Percentiles rank a stretch among this genome's conserved stretches.
Evolutionary conservation across 2,329 filamentous ascomycete species (phyloP).

Genomic region (Aspergillus sp.): DNA sequence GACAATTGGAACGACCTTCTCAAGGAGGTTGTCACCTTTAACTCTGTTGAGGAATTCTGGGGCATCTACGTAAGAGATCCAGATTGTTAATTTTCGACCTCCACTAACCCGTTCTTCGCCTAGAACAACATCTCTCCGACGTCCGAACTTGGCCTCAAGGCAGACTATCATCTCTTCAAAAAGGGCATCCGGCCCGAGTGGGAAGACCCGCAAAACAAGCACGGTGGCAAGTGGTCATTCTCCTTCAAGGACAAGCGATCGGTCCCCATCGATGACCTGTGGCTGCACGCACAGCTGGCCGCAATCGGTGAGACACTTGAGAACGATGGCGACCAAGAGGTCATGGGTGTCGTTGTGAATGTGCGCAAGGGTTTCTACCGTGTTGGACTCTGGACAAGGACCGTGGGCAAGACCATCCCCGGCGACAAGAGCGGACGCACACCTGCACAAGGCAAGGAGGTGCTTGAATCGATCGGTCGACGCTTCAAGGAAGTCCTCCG

Average conservation of each 20-base stretch:
- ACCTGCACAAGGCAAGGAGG: conserved; percentile 80
- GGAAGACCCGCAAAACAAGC: conserved; percentile 98
- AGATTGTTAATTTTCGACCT: not conserved
- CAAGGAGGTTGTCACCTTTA: conserved; percentile 98
- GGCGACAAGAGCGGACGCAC: conserved; percentile 76
- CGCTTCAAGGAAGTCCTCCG: conserved; percentile 92
- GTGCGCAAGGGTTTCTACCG: conserved; percentile 98
- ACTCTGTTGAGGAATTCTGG: conserved; percentile 99
- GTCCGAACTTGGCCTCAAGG: conserved; percentile 94
- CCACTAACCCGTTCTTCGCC: conserved; percentile 17
- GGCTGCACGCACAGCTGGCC: conserved; percentile 95
- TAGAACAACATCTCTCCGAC: conserved; percentile 99
- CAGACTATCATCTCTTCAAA: conserved; percentile 99
- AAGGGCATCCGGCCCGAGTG: conserved; percentile 94
- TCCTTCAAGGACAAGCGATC: conserved; percentile 95
- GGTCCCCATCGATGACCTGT: conserved; percentile 90
- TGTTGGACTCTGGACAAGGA: conserved; percentile 96
- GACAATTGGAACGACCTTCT: conserved; percentile 99
- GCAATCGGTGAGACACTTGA: conserved; percentile 98
- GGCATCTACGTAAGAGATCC: conserved; percentile 84
- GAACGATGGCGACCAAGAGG: conserved; percentile 87
- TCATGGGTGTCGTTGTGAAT: conserved; percentile 99
- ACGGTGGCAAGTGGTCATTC: conserved; percentile 98
- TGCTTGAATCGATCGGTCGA: conserved; percentile 80
- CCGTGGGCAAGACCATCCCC: conserved; percentile 81